phyloP scores from a whole-genome alignment of 2,329 filamentous ascomycete species.

The Epichloe bromicola region DNA sequence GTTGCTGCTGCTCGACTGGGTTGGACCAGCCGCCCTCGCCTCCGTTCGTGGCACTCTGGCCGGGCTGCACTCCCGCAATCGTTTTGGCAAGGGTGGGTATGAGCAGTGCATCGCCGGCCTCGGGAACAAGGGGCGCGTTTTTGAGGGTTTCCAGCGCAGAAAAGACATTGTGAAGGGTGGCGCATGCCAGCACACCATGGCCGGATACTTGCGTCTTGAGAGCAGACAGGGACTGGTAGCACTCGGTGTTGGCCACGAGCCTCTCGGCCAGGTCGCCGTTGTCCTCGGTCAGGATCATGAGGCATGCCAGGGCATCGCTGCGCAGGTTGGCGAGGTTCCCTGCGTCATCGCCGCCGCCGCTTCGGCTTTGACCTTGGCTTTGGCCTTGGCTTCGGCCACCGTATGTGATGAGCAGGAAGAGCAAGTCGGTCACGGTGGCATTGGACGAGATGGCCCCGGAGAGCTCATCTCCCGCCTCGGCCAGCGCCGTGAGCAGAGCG shows the following conservation, averaged over 20 bases:
- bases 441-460: slow-evolving; percentile 39
- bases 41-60: slow-evolving; percentile 16
- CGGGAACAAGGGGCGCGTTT: slow-evolving; percentile 12
- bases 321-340: slow-evolving; percentile 28
- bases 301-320: slow-evolving; percentile 38
- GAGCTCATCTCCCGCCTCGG: slow-evolving; percentile 48
- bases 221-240: slow-evolving; percentile 35
- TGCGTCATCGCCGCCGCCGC: slow-evolving; percentile 26
- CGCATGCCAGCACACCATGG: slow-evolving; percentile 43
- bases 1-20: slow-evolving; percentile 33
- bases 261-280: slow-evolving; percentile 39
- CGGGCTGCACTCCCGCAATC: slow-evolving; percentile 15
- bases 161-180: slow-evolving; percentile 51
- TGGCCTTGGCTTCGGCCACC: slow-evolving; percentile 22
- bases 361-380: slow-evolving; percentile 13
- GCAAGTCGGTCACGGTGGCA: slow-evolving; percentile 35
- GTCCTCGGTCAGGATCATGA: slow-evolving; percentile 48
- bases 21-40: slow-evolving; percentile 25
- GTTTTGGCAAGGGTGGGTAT: slow-evolving; percentile 24
- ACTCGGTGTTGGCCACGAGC: slow-evolving; percentile 32
- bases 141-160: slow-evolving; percentile 21
- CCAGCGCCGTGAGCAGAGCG: slow-evolving; percentile 38
- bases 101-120: slow-evolving; percentile 21
- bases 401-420: slow-evolving; percentile 39
- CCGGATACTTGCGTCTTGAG: slow-evolving; percentile 34